Conservation (phyloP, 208 protist genomes). For the Wallacemonas sp. region DNA sequence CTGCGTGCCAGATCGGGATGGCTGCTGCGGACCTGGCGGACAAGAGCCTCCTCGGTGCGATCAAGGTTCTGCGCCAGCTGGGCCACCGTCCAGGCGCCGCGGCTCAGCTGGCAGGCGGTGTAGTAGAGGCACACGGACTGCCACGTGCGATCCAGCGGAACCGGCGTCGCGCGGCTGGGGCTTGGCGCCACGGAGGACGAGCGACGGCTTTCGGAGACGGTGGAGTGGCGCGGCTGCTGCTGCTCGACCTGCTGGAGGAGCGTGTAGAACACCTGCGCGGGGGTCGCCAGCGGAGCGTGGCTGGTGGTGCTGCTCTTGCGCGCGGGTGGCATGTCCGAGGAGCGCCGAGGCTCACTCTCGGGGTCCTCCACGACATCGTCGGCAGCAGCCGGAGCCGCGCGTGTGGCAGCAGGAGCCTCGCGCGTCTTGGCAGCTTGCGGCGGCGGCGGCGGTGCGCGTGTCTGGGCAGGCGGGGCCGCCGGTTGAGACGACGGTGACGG, state of each 20-base stretch:
- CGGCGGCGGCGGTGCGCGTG: no score
- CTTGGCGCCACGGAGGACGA: slow-evolving; percentile 11
- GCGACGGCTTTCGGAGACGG: slow-evolving; percentile 3
- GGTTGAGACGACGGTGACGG: no score
- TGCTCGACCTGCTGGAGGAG: slow-evolving; percentile 18
- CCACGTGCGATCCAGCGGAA: slow-evolving; percentile 30
- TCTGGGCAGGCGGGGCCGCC: neutral
- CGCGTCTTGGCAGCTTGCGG: no score
- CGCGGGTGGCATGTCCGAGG: neutral
- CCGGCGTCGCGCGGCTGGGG: slow-evolving; percentile 7
- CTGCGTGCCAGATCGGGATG: slow-evolving; percentile 7
- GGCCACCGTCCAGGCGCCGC: slow-evolving; percentile 25
- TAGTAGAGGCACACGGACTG: slow-evolving; percentile 33
- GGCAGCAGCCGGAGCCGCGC: neutral
- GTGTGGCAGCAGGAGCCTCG: neutral
- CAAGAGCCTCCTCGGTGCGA: slow-evolving; percentile 9
- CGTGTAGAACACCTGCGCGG: slow-evolving; percentile 25
- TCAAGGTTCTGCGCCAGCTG: slow-evolving; percentile 15
- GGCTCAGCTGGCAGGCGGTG: slow-evolving; percentile 32
- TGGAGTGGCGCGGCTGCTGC: slow-evolving; percentile 6
- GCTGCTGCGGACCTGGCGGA: neutral
- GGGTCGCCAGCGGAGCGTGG: neutral
- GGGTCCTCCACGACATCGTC: neutral
- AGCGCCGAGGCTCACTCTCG: neutral
- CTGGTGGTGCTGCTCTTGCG: slow-evolving; percentile 9